Base-by-base conservation (phyloP, 1,284 basidiomycete species). In the Apiotrichum domesticum region DNA sequence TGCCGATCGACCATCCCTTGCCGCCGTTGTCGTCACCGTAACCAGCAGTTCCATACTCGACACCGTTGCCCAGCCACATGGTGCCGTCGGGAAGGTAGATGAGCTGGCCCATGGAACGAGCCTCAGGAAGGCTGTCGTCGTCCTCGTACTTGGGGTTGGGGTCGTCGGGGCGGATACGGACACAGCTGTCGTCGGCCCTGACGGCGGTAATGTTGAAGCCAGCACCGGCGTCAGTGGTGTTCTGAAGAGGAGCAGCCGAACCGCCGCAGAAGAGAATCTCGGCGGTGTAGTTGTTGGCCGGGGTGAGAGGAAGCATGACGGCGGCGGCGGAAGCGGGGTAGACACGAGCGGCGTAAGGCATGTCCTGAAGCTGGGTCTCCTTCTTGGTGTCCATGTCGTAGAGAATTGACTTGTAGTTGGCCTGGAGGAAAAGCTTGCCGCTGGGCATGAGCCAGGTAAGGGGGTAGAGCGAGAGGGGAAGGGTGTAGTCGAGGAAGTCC, bases 261-360 rank as follows among this genome's bases (percentile, higher is more conserved):
- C 92, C 92, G 61, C 91, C 92, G 67, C 91, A 96, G 79, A 95
- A 94, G 51, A 95, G 72, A 59, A 96, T 78, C 0, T 90, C 90
- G 1, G 87, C 87, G 0, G 81, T 83, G 79, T 89, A 97, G 76
- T 90, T 87, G 80, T 96, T 95, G 50, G 81, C 85, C 5, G 90
- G 88, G 0, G 90, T 94, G 45, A 97, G 79, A 1, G 94, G 92
- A 6, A 95, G 79, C 88, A 97, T 92, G 54, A 87, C 89, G 1
- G 83, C 84, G 4, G 88, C 93, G 58, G 86, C 93, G 0, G 90
- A 94, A 0, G 89, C 93, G 40, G 93, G 93, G 78, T 96, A 97
- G 39, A 93, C 89, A 55, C 90, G 87, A 46, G 83, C 81, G 46
- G 91, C 84, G 56, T 82, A 72, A 9, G 79, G 77, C 64, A 79